Evolutionary conservation across 2,329 filamentous ascomycete species (phyloP).

Genomic region (Gnomoniopsis smithogilvyi): DNA sequence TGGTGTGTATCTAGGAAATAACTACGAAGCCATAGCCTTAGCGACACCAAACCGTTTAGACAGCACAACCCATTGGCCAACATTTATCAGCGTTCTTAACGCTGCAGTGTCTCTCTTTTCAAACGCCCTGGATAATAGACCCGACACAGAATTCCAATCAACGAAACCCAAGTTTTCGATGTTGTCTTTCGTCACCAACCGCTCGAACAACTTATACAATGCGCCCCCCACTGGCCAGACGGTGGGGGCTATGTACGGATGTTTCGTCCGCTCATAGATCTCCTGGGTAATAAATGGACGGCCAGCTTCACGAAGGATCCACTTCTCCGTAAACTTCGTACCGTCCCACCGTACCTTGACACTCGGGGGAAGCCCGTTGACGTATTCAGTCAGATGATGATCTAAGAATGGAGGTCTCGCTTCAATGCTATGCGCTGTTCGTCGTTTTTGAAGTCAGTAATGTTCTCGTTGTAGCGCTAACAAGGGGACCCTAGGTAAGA

Average conservation of each 20-base stretch:
- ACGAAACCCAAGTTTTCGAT: constrained; percentile 38
- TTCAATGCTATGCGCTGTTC: constrained; percentile 30
- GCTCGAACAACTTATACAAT: constrained; percentile 32
- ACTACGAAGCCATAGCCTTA: constrained; percentile 23
- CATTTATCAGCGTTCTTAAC: constrained; percentile 34
- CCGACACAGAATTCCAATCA: constrained; percentile 32
- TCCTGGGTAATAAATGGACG: constrained; percentile 49
- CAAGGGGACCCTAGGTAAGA: too few species aligned
- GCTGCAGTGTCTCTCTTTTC: constrained; percentile 28
- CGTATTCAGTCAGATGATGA: constrained; percentile 29
- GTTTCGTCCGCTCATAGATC: constrained; percentile 46
- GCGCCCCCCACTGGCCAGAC: constrained; percentile 39
- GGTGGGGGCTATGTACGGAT: constrained; percentile 45
- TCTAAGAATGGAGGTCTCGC: constrained; percentile 34
- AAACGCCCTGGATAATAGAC: constrained; percentile 36
- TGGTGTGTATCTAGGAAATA: background rate
- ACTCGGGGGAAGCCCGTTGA: constrained; percentile 28
- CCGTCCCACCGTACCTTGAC: constrained; percentile 20
- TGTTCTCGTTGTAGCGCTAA: too few species aligned
- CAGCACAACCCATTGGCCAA: constrained; percentile 43
- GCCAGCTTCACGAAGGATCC: constrained; percentile 47
- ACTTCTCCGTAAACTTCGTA: constrained; percentile 41
- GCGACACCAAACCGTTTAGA: constrained; percentile 38
- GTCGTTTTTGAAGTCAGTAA: too few species aligned
- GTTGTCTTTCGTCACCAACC: constrained; percentile 32